Evolutionary conservation across 2,329 filamentous ascomycete genomes (phyloP), one percentile per base, ranked within the genome.

Genomic region (Fusarium nelsonii): DNA sequence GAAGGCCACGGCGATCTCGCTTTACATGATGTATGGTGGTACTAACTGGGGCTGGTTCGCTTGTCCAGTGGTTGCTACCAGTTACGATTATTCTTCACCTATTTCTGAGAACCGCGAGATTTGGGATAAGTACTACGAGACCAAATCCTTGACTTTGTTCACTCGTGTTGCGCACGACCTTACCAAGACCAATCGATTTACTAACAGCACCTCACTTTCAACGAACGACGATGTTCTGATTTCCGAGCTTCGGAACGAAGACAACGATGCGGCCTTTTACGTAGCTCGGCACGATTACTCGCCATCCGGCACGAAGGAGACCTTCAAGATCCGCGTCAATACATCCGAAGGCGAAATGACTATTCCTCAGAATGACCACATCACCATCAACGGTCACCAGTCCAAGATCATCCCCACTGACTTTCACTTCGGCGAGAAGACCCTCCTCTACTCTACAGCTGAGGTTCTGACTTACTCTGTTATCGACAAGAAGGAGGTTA

Each of bases 21-120:
- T 91, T 3, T 91, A 91, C 73, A 90, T 91, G 87, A 78, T 88
- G 52, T 91, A 84, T 53, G 88, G 88, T 6, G 88, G 88, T 4
- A 90, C 88, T 0, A 89, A 87, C 65, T 90, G 87, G 87, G 88
- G 88, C 7, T 84, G 84, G 48, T 78, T 88, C 32, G 84, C 87
- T 14, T 83, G 84, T 6, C 87, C 88, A 0, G 84, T 86, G 1
- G 87, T 87, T 32, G 87, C 84, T 2, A 87, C 85, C 4, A 88
- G 85, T 33, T 90, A 90, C 68, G 88, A 90, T 73, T 90, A 90
- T 73, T 87, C 85, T 7, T 85, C 87, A 6, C 87, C 88, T 0
- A 87, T 90, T 16, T 85, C 84, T 1, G 87, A 89, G 72, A 85
- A 85, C 69, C 82, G 88, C 14, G 79, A 79, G 11, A 85, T 90